Evolutionary conservation across 2,329 filamentous ascomycete genomes (phyloP), one percentile per base, ranked within the genome.

Genomic region (Alternaria sp.): DNA sequence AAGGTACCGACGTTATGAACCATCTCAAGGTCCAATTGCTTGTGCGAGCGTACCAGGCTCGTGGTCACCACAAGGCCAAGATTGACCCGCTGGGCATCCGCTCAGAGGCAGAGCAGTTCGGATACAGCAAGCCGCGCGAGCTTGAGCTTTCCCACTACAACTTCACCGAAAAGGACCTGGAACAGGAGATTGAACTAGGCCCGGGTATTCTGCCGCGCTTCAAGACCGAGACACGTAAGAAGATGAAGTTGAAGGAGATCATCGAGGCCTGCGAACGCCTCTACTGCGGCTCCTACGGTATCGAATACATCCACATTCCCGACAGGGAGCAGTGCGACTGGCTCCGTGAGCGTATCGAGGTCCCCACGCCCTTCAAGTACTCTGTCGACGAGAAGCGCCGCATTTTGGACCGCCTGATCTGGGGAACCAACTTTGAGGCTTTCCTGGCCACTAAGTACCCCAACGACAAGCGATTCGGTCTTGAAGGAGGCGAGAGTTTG

Each of bases 221-320:
- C 85, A 94, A 92, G 83, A 91, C 89, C 48, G 92, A 95, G 38
- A 88, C 87, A 42, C 91, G 92, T 70, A 91, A 95, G 75, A 98
- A 96, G 86, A 98, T 99, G 95, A 96, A 91, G 24, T 86, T 99
- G 68, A 89, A 94, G 65, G 94, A 99, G 75, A 99, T 99, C 74
- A 89, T 99, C 71, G 91, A 86, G 51, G 89, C 93, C 63, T 99
- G 95, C 82, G 95, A 99, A 83, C 91, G 89, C 79, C 92, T 97
- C 75, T 99, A 99, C 86, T 96, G 93, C 78, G 94, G 95, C 69
- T 93, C 93, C n/a, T 97, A 96, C 78, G 94, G 95, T 80, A 88
- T 97, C 60, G 95, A 99, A 81, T 99, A 97, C 82, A 98, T 99
- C 77, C 95, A 99, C 82, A 99, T 99, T 67, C 94, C 95, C 59